Conservation (phyloP, 2,329 filamentous ascomycete species). For the Botryotinia convoluta region DNA sequence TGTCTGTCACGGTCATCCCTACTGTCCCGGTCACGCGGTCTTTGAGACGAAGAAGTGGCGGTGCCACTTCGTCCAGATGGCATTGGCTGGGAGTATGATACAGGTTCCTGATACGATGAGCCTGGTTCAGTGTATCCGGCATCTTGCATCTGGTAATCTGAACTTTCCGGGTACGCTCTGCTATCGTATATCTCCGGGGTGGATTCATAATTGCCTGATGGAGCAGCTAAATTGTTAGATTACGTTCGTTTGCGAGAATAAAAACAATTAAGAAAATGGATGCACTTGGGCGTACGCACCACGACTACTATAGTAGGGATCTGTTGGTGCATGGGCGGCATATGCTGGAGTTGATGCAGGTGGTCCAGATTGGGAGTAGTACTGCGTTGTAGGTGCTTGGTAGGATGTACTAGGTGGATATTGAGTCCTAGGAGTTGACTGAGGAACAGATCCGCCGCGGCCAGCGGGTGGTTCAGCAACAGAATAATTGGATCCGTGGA, state of each 20-base stretch:
- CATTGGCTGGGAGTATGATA: conserved; percentile 30
- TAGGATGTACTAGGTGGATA: conserved; percentile 19
- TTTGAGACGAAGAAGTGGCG: conserved; percentile 29
- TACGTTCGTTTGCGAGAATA: conserved; percentile 27
- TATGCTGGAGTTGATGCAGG: conserved; percentile 39
- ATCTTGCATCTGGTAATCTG: conserved; percentile 22
- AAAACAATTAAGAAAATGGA: conserved; percentile 23
- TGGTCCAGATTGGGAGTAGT: conserved; percentile 39
- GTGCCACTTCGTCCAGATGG: conserved; percentile 29
- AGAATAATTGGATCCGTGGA: conserved; percentile 33
- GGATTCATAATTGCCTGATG: conserved; percentile 29
- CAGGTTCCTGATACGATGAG: conserved; percentile 30
- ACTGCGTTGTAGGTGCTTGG: conserved; percentile 26
- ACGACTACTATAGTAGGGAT: conserved; percentile 55
- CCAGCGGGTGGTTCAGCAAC: conserved; percentile 27
- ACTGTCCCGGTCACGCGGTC: conserved; percentile 32
- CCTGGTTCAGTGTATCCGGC: conserved; percentile 21
- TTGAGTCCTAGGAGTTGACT: conserved; percentile 25
- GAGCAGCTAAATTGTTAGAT: conserved; percentile 38
- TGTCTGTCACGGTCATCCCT: conserved; percentile 33
- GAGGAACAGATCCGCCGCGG: conserved; percentile 21
- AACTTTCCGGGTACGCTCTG: conserved; percentile 28
- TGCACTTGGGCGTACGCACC: conserved; percentile 50
- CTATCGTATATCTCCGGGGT: conserved; percentile 29
- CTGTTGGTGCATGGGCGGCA: conserved; percentile 44